Conservation (phyloP, 176 grass and related monocot genomes). For the Eleusine coracana region DNA sequence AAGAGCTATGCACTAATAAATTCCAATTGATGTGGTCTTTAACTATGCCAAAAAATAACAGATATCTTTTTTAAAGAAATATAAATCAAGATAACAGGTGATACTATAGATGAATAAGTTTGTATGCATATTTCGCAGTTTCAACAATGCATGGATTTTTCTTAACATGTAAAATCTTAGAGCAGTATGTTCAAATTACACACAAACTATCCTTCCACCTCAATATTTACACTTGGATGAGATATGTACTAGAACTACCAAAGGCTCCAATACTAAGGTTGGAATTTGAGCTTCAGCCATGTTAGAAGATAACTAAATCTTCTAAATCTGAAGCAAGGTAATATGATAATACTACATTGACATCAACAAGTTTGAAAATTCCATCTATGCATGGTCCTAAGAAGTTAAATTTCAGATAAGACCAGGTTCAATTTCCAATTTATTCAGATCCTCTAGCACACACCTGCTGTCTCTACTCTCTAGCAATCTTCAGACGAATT, state of each 20-base stretch:
- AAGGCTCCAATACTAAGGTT: not conserved
- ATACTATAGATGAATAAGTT: no score
- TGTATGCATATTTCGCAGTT: no score
- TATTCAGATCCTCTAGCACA: not conserved
- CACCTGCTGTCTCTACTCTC: not conserved
- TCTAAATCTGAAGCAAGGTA: not conserved
- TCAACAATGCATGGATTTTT: no score
- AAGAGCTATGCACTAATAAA: no score
- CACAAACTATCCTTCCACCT: no score
- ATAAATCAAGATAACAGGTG: no score
- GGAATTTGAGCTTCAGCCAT: not conserved
- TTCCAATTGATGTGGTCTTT: no score
- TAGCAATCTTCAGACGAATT: not conserved
- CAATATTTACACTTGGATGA: not conserved
- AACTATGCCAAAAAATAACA: no score
- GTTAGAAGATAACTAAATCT: not conserved
- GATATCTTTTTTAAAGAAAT: no score
- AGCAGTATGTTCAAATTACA: no score
- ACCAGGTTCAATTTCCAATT: not conserved
- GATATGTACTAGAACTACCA: not conserved
- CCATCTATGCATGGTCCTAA: not conserved
- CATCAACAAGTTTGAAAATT: not conserved
- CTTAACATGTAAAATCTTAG: no score
- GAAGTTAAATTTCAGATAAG: not conserved
- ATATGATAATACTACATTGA: not conserved